These are phyloP conservation scores for Nakazawaea molendinolei DNA, from an alignment of 805 yeast species.

Conservation along the genomic window DNA sequence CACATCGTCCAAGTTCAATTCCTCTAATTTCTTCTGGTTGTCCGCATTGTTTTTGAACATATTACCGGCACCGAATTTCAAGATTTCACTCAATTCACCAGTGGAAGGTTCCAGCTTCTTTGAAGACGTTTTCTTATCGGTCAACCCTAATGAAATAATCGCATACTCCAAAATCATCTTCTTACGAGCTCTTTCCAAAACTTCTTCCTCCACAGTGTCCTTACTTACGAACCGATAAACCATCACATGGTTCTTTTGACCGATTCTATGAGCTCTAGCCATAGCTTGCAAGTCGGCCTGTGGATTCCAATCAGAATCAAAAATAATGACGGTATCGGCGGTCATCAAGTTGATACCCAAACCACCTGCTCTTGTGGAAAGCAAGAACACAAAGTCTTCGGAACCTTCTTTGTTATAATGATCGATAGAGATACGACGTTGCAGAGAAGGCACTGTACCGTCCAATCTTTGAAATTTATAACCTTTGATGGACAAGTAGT, in stretches of 20 bases:
- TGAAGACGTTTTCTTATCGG: constrained; percentile 58
- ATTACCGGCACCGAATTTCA: constrained; percentile 97
- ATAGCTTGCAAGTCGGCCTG: constrained; percentile 98
- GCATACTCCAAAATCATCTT: constrained; percentile 99
- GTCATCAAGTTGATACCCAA: constrained; percentile 98
- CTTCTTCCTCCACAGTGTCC: constrained; percentile 97
- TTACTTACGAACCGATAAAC: constrained; percentile 96
- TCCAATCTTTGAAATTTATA: constrained; percentile 86
- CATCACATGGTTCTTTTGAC: constrained; percentile 98
- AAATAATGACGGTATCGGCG: constrained; percentile 96
- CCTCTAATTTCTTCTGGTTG: constrained; percentile 92
- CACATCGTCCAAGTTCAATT: constrained; percentile 92
- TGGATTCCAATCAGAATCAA: constrained; percentile 99
- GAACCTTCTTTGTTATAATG: constrained; percentile 94
- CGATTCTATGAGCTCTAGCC: constrained; percentile 99
- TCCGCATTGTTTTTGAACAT: constrained; percentile 89
- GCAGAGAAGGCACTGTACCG: constrained; percentile 93
- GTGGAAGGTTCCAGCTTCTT: constrained; percentile 70
- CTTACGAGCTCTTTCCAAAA: constrained; percentile 91
- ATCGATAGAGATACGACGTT: constrained; percentile 90
- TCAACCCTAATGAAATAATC: constrained; percentile 90
- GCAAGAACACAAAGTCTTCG: constrained; percentile 80
- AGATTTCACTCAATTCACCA: constrained; percentile 83
- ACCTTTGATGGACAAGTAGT: constrained; percentile 83
- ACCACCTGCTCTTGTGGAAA: constrained; percentile 98